Percentiles rank a stretch among this genome's conserved stretches.
Evolutionary conservation across 495 filamentous ascomycete species (phyloP).

Genomic region (Daldinia concentrica): DNA sequence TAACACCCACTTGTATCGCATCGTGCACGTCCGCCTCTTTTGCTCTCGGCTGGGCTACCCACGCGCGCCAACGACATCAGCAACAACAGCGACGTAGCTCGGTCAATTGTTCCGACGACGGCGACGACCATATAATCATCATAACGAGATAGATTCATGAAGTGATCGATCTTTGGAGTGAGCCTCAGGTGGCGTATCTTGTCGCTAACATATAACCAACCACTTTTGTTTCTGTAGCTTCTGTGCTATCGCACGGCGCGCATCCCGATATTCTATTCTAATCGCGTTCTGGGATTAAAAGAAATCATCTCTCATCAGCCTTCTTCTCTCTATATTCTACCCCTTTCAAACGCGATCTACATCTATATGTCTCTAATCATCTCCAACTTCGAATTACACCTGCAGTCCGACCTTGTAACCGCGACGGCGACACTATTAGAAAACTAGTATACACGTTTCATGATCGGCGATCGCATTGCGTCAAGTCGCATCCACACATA

Average conservation of each 20-base stretch:
- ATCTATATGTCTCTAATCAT: constrained; percentile 28
- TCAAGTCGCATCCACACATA: constrained; percentile 18
- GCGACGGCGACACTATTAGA: constrained; percentile 13
- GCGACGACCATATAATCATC: not conserved
- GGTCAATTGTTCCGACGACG: constrained; percentile 27
- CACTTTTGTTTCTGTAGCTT: not conserved
- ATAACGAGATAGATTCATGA: constrained; percentile 11
- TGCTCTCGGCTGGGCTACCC: constrained; percentile 15
- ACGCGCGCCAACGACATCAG: constrained; percentile 26
- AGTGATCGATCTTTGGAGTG: not conserved
- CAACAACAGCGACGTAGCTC: constrained; percentile 6
- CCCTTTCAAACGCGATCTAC: not conserved
- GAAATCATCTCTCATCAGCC: not conserved
- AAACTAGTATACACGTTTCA: not conserved
- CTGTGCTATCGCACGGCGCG: not conserved
- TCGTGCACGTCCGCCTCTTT: constrained; percentile 36
- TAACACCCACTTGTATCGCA: constrained; percentile 37
- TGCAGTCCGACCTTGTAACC: constrained; percentile 12
- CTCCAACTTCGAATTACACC: constrained; percentile 14
- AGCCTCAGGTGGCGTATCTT: constrained; percentile 3
- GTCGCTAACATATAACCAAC: not conserved
- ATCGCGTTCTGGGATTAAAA: constrained; percentile 1
- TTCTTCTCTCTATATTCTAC: not conserved
- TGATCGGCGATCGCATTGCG: constrained; percentile 26
- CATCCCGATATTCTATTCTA: not conserved